A percentile compares a stretch with the other conserved stretches of the same genome.
Evolutionary conservation across 768 basidiomycete genomes (phyloP).

Genomic region (Termitomyces heimii): DNA sequence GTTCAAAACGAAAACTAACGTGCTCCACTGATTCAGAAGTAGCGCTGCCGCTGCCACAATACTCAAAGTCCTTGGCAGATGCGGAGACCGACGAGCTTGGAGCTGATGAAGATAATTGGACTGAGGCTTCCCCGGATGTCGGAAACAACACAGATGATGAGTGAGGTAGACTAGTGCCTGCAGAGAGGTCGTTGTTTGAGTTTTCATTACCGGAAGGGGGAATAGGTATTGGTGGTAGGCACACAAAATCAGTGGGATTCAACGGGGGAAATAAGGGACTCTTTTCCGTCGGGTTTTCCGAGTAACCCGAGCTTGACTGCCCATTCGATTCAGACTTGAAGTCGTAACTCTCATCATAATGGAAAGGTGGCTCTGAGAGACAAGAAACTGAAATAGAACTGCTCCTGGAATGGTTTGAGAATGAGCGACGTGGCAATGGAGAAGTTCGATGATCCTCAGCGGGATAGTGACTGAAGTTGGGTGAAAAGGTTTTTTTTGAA

Average conservation of each 20-base stretch:
- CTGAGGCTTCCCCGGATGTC: not conserved
- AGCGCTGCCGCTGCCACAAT: slow-evolving; percentile 5
- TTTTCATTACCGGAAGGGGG: slow-evolving; percentile 4
- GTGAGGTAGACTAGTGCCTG: not conserved
- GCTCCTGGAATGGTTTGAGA: slow-evolving; percentile 11
- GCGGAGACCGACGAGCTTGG: not conserved
- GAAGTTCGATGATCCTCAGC: slow-evolving; percentile 11
- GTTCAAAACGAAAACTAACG: slow-evolving; percentile 61
- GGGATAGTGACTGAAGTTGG: slow-evolving; percentile 29
- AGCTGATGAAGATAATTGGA: not conserved
- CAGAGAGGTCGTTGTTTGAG: not conserved
- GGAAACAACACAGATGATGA: not conserved
- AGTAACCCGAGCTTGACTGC: not conserved
- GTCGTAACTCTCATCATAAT: not conserved
- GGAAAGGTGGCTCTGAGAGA: not conserved
- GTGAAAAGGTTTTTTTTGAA: slow-evolving; percentile 3
- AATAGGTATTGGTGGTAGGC: slow-evolving; percentile 28
- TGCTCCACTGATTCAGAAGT: slow-evolving; percentile 22
- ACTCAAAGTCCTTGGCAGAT: slow-evolving; percentile 7
- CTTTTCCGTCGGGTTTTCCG: not conserved
- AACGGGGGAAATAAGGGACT: slow-evolving; percentile 27
- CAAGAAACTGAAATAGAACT: slow-evolving; percentile 6
- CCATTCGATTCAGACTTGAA: not conserved
- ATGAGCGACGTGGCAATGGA: slow-evolving; percentile 9
- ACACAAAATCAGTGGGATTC: slow-evolving; percentile 38